phyloP scores from a whole-genome alignment of 345 rosid species.

The Syzygium oleosum region DNA sequence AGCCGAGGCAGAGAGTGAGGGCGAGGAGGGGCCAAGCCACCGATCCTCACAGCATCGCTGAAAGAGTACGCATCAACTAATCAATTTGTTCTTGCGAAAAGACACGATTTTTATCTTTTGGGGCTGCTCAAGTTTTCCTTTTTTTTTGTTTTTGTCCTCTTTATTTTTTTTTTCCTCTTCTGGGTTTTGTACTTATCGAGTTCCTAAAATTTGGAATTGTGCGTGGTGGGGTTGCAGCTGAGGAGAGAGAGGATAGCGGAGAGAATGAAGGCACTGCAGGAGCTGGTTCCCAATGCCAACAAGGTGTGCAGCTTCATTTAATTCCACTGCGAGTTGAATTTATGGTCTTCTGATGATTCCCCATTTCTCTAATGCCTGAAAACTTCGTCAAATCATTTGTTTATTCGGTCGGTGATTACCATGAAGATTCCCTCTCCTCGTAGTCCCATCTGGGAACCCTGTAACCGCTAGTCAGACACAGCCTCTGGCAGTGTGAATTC shows the following conservation, averaged over 20 bases:
- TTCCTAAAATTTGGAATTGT: neutral
- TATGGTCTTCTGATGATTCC: neutral
- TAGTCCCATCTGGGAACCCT: neutral
- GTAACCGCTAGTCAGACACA: neutral
- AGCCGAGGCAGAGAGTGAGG: constrained; percentile 75
- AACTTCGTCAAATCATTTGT: neutral
- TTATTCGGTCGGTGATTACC: neutral
- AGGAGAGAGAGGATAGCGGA: constrained; percentile 97
- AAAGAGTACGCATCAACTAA: constrained; percentile 38
- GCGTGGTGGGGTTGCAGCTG: constrained; percentile 33
- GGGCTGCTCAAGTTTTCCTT: neutral
- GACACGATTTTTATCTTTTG: neutral
- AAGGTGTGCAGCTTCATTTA: constrained; percentile 35
- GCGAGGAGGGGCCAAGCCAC: constrained; percentile 99
- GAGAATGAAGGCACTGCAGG: constrained; percentile 97
- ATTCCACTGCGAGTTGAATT: neutral
- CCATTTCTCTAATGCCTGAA: neutral
- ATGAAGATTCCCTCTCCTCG: neutral
- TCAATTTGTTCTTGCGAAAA: neutral
- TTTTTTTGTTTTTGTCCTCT: neutral
- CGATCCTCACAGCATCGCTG: constrained; percentile 98
- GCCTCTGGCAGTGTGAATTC: neutral
- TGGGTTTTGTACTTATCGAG: neutral
- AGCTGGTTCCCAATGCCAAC: constrained; percentile 93
- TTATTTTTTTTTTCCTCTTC: neutral